Conservation (phyloP, 176 grass and related monocot species). For the Ananas comosus region DNA sequence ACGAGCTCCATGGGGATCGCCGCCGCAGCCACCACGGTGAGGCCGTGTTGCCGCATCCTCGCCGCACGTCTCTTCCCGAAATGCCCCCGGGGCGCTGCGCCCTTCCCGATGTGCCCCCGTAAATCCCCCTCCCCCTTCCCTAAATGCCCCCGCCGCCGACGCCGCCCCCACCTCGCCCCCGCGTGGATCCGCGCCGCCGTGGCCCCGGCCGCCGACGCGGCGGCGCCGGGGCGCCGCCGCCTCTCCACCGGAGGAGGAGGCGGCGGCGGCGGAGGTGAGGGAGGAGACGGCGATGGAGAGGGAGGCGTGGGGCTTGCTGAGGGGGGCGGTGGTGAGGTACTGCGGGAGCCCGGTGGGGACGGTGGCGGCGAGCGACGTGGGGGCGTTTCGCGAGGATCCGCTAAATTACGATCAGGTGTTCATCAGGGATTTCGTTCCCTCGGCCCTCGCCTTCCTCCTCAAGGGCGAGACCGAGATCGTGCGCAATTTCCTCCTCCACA, state of each 20-base stretch:
- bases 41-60: conserved; percentile 54
- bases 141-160: conserved; percentile 17
- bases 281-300: conserved; percentile 47
- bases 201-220: conserved; percentile 22
- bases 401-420: conserved; percentile 99
- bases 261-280: not conserved
- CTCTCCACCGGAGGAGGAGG: conserved; percentile 26
- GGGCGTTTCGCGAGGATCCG: conserved; percentile 37
- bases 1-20: conserved; percentile 57
- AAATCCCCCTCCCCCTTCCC: not conserved
- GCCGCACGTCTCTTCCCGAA: conserved; percentile 38
- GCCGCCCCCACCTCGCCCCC: conserved; percentile 20
- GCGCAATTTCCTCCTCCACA: conserved; percentile 92
- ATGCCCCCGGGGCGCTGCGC: conserved; percentile 20
- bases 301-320: conserved; percentile 87
- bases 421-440: conserved; percentile 93
- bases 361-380: conserved; percentile 65
- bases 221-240: conserved; percentile 28
- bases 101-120: conserved; percentile 35
- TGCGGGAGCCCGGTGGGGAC: conserved; percentile 82
- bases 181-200: conserved; percentile 9
- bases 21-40: conserved; percentile 29
- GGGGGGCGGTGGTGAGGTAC: conserved; percentile 66
- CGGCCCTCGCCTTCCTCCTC: conserved; percentile 87
- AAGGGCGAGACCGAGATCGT: conserved; percentile 97